Base-by-base conservation (phyloP, 2,329 filamentous ascomycete species). In the Colletotrichum sp. region DNA sequence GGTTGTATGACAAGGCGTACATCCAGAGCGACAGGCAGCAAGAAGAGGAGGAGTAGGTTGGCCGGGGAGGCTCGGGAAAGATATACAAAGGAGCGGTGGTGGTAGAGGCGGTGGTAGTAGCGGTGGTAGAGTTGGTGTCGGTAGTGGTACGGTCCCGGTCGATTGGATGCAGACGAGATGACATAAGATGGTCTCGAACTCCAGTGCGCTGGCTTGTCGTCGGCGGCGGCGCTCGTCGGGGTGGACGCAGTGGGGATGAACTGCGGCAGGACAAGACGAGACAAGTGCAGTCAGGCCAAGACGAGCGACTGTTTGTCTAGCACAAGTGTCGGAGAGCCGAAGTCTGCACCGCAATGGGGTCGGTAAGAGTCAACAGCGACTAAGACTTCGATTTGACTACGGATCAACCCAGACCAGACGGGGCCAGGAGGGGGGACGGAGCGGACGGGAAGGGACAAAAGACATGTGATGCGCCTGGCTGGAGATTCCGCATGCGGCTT, bases 91-190 rank as follows among this genome's bases (percentile, higher is more conserved):
- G 43, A 52, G 21, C 52, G 43, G 68, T 43, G 63, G 69, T 72
- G 63, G 61, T 71, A 32, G 28, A 30, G 56, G 56, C 26, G 56
- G 56, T 61, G 34, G 24, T 55, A 55, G 73, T 26, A 38, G 52
- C 58, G 52, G 48, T 52, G 21, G 62, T 30, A 26, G 61, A 56
- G 69, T 67, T 65, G 43, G 63, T 67, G 52, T 13, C 48, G 30
- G 69, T 62, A 61, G 70, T 64, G 73, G 73, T 73, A 68, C 69
- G 73, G 73, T 67, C 58, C 69, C 69, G 73, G 69, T 68, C 73
- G 69, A 75, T 75, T 75, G 73, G 73, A 69, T 75, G 73, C 73
- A 75, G 73, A 66, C 58, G 63, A 71, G 73, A 75, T 75, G 73
- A 75, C 73, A 75, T 75, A 75, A 75, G 73, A 73, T 71, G 73